Evolutionary conservation across 1,284 basidiomycete genomes (phyloP).

Genomic region (Ustilago tritici): DNA sequence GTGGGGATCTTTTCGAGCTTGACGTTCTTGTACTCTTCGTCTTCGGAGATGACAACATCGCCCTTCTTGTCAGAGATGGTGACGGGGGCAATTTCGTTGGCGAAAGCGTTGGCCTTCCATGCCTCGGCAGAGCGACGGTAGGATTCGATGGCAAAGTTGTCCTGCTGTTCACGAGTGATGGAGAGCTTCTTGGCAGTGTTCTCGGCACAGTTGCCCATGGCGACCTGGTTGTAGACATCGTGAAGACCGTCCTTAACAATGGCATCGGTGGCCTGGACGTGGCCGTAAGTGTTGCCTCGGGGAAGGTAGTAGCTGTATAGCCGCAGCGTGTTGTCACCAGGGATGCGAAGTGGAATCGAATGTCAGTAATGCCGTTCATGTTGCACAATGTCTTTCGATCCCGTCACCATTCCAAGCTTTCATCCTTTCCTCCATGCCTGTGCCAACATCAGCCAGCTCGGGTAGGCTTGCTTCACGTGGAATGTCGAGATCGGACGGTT

Average conservation of each 20-base stretch:
- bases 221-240: slow-evolving; percentile 59
- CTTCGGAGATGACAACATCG: slow-evolving; percentile 83
- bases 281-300: slow-evolving; percentile 88
- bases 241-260: slow-evolving; percentile 88
- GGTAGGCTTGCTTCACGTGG: neutral
- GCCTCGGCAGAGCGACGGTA: slow-evolving; percentile 91
- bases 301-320: slow-evolving; percentile 84
- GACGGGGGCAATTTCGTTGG: slow-evolving; percentile 91
- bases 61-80: slow-evolving; percentile 84
- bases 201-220: slow-evolving; percentile 70
- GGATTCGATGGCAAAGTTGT: slow-evolving; percentile 86
- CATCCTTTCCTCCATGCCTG: neutral
- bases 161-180: slow-evolving; percentile 71
- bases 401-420: neutral
- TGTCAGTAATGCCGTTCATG: neutral
- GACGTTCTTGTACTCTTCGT: slow-evolving; percentile 89
- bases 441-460: neutral
- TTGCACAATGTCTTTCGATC: neutral
- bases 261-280: slow-evolving; percentile 87
- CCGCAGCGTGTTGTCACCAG: too few relatives aligned
- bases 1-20: slow-evolving; percentile 70
- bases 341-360: neutral
- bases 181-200: slow-evolving; percentile 70
- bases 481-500: neutral
- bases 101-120: slow-evolving; percentile 87